Conservation (phyloP, 768 basidiomycete genomes). For the Podaxis sp. region DNA sequence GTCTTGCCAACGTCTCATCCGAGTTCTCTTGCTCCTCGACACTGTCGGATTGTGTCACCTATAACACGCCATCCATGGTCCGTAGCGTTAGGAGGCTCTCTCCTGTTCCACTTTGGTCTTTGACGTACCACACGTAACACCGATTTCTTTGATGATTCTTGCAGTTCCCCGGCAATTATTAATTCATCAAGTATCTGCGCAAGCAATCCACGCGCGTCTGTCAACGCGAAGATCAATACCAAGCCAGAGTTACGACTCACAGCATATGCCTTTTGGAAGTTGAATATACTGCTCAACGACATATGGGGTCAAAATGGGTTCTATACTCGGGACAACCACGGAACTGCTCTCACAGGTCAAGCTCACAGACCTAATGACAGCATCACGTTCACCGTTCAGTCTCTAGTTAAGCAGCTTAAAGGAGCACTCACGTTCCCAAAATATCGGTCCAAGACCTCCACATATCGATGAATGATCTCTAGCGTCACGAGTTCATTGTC, state of each 20-base stretch:
- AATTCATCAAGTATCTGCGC: conserved; percentile 87
- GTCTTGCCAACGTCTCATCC: conserved; percentile 76
- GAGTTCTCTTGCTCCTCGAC: conserved; percentile 85
- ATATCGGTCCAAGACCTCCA: conserved; percentile 90
- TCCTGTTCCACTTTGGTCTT: conserved; percentile 1
- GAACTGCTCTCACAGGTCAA: conserved; percentile 75
- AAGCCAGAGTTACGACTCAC: conserved; percentile 36
- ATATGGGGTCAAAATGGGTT: conserved; percentile 18
- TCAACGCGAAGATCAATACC: conserved; percentile 11
- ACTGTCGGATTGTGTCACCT: conserved; percentile 85
- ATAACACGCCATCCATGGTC: conserved; percentile 11
- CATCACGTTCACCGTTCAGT: conserved; percentile 70
- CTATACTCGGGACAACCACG: conserved; percentile 4
- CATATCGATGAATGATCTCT: conserved; percentile 95
- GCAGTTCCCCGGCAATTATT: conserved; percentile 95
- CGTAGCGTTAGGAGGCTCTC: background rate
- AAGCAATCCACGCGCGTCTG: conserved; percentile 8
- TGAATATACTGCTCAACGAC: conserved; percentile 76
- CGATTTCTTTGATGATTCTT: conserved; percentile 95
- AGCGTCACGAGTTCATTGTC: conserved; percentile 95
- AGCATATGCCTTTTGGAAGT: conserved; percentile 99
- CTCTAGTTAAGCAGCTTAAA: conserved; percentile 65
- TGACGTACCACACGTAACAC: conserved; percentile 57
- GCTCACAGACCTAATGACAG: conserved; percentile 75
- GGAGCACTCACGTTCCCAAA: conserved; percentile 78